Conservation (phyloP, 306 rosid genomes). For the Abrus pulchellus region DNA sequence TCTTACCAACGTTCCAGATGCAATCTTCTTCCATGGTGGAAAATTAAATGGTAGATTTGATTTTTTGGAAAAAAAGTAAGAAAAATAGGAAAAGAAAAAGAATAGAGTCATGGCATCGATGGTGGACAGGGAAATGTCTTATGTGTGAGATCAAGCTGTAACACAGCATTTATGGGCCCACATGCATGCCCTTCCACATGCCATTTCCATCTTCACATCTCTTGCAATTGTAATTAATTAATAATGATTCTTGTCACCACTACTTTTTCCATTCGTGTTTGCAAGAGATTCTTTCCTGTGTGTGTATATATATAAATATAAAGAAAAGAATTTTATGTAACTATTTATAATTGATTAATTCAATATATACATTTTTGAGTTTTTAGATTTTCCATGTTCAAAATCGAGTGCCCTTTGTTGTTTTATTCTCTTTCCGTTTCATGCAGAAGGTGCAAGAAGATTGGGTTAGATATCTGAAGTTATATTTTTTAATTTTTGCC, state of each 20-base stretch:
- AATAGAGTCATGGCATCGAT: not conserved
- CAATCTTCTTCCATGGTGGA: not conserved
- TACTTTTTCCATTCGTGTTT: not conserved
- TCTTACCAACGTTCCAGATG: slow-evolving; percentile 44
- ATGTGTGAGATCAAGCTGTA: slow-evolving; percentile 47
- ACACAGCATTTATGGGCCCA: slow-evolving; percentile 51
- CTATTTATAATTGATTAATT: not conserved
- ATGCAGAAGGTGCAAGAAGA: slow-evolving; percentile 11
- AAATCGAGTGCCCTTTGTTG: not conserved
- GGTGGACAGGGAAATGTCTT: slow-evolving; percentile 46
- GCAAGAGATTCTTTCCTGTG: not conserved
- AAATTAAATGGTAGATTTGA: slow-evolving; percentile 14
- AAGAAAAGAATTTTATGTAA: not conserved
- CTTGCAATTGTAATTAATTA: slow-evolving; percentile 28
- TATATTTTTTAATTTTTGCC: not conserved
- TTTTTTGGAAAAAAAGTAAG: slow-evolving; percentile 21
- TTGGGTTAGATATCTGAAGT: not conserved
- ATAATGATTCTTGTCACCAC: not conserved
- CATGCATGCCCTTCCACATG: slow-evolving; percentile 46
- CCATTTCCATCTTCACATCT: slow-evolving; percentile 32
- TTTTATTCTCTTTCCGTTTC: slow-evolving; percentile 20
- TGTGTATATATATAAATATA: not conserved
- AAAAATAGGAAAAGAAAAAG: not conserved
- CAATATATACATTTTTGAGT: not conserved
- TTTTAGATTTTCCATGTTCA: not conserved